Evolutionary conservation across 2,329 filamentous ascomycete species (phyloP).

Genomic region (Monilinia vaccinii-corymbosi): DNA sequence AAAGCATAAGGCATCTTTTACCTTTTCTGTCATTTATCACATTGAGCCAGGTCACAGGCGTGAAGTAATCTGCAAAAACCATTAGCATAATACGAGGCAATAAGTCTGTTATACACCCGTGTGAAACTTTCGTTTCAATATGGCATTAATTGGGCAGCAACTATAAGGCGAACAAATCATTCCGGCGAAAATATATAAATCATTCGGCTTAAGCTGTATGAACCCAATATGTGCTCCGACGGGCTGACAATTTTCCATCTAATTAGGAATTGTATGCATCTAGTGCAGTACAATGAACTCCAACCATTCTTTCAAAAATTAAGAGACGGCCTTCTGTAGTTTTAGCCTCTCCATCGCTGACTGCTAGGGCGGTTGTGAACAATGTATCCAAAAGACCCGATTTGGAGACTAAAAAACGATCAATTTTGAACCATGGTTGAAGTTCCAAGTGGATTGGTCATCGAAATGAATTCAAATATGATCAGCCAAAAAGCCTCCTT

Average conservation of each 20-base stretch:
- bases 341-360: neutral
- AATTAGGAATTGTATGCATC: neutral
- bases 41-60: neutral
- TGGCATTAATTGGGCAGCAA: neutral
- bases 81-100: neutral
- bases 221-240: neutral
- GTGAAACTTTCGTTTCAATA: too few species aligned
- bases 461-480: neutral
- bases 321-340: neutral
- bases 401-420: neutral
- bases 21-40: neutral
- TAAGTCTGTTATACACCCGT: neutral
- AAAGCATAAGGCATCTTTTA: neutral
- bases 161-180: neutral
- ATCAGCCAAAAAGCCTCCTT: neutral
- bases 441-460: neutral
- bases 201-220: neutral
- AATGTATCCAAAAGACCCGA: neutral
- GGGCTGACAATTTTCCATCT: neutral
- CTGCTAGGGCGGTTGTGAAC: neutral
- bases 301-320: neutral
- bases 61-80: neutral
- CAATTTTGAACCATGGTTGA: neutral
- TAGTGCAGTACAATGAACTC: neutral
- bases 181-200: neutral